Conservation (phyloP, 1,139 yeast species). For the Wickerhamiella infanticola region DNA sequence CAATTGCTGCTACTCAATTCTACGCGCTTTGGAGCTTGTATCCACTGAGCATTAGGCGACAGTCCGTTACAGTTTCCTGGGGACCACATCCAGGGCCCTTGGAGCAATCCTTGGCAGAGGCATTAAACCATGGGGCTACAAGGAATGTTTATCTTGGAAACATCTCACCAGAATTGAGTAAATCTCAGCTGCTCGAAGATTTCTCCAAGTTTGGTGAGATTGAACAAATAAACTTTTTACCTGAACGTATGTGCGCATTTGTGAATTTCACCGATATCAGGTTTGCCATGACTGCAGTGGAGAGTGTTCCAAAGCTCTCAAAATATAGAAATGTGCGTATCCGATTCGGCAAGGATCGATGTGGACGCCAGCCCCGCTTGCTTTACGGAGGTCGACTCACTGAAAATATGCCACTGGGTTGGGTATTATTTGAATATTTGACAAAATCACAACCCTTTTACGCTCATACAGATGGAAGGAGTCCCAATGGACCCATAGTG, state of each 20-base stretch:
- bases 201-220: conserved; percentile 79
- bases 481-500: no score
- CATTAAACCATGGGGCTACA: conserved; percentile 88
- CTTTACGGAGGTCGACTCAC: conserved; percentile 1
- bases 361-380: conserved; percentile 58
- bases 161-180: conserved; percentile 39
- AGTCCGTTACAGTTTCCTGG: conserved; percentile 86
- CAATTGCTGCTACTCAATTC: conserved; percentile 86
- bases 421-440: conserved; percentile 6
- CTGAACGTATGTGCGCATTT: conserved; percentile 81
- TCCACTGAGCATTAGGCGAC: conserved; percentile 64
- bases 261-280: conserved; percentile 79
- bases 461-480: not conserved
- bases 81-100: conserved; percentile 90
- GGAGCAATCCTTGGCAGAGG: conserved; percentile 61
- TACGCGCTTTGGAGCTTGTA: conserved; percentile 77
- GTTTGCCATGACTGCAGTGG: conserved; percentile 75
- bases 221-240: conserved; percentile 79
- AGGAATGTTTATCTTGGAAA: conserved; percentile 84
- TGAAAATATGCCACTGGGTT: conserved; percentile 2
- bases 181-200: conserved; percentile 50
- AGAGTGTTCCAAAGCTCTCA: conserved; percentile 39
- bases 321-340: conserved; percentile 43
- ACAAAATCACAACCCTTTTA: conserved; percentile 3
- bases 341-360: conserved; percentile 85